Base-by-base conservation (phyloP, 2,329 filamentous ascomycete genomes). In the Clonostachys chloroleuca region DNA sequence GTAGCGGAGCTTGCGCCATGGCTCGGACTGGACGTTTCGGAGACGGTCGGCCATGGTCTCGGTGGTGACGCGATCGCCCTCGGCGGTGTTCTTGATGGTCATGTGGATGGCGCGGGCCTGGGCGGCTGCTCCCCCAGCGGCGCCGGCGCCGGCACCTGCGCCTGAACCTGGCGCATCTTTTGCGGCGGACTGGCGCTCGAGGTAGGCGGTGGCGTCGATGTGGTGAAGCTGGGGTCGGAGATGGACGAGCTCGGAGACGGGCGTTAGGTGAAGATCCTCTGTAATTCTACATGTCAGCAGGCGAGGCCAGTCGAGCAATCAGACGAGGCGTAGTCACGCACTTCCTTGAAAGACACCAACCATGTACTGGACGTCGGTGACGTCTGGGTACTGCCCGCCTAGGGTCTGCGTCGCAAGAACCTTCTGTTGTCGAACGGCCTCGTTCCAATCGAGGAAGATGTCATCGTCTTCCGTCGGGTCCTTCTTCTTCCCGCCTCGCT, bases 191-290 rank as follows among this genome's bases (percentile, higher is more conserved):
- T 66, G 65, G 40, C 74, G 73, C 35, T 87, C 82, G 47, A 89
- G 78, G 58, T 96, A 90, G 42, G 85, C 76, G 42, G 83, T 69
- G 5, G 94, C 92, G 67, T 97, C 94, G 55, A 97, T 77, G 68
- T 97, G 91, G 67, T 96, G 90, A 51, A 95, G 87, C 60, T 96
- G 89, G 0, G 94, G 91, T 5, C 92, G 87, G 60, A 99, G 83
- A 62, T 95, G 89, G 40, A 95, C 87, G 41, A 96, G 81, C 3
- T 89, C 86, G 39, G 86, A 83, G 42, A 95, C 81, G 20, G 87
- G 88, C 1, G 90, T 95, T 37, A 97, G 81, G 68, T 96, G 90
- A 10, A 96, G 74, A 60, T 95, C 84, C 56, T 89, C 89, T 92
- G 53, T 9, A 3, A 30, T 18, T 44, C 9, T 33, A n/a, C 9